Base-by-base conservation (phyloP, 352 stramenopile species). In the Nothophytophthora sp. region DNA sequence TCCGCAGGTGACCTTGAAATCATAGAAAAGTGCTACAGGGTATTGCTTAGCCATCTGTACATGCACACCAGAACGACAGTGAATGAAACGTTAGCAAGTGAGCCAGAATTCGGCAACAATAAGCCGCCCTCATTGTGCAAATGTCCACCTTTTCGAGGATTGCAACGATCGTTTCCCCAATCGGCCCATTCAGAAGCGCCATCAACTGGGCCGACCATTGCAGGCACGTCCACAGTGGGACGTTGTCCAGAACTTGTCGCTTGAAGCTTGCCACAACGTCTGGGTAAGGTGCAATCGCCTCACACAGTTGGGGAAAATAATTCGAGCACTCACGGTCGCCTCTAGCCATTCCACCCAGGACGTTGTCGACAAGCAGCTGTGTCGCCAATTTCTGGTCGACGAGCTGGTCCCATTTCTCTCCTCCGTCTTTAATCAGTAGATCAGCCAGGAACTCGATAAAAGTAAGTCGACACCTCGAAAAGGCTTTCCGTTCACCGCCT, bases 161-260 rank as follows among this genome's bases (percentile, higher is more conserved):
- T 12, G 39, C 51, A 38, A 83, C 48, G 34, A 94, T 78, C 7
- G 71, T 86, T 28, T 58, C 58, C 6, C 73, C 61, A 20, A 92
- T 87, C 2, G 64, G 51, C 13, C 77, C 71, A 47, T 76, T 77
- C 11, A 90, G 28, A 18, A 94, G 64, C 16, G 83, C 83, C 60
- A 94, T 81, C 3, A 94, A 57, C 22, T 94, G 83, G 8, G 81
- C 74, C 1, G 83, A 85, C 83, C 83, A 94, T 15, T 80, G 60
- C 27, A 94, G 53, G 11, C 79, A 91, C 2, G 83, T 94, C 83
- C 83, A 94, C n/a, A 86, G 66, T 4, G 83, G 83, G 11, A 91
- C 61, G 3, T 73, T 60, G 4, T 50, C 54, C 12, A 88, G 36
- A 25, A 89, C 40, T 12, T 55, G 63, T 22, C 70, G 47, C 28